phyloP scores from a whole-genome alignment of 768 basidiomycete genomes.

The Coprinellus aureogranulatus region DNA sequence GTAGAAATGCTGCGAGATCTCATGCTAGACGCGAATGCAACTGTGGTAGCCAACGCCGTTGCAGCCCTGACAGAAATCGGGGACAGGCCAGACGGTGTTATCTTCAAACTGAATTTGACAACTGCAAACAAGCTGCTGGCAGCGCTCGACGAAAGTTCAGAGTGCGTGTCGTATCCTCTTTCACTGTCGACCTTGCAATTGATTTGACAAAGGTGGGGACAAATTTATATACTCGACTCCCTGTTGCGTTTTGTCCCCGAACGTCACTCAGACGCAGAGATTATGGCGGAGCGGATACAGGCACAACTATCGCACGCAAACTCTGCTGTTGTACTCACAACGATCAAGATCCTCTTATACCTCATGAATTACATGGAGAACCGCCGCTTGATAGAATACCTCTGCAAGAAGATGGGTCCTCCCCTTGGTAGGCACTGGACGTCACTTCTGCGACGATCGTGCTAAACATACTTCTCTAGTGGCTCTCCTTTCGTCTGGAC shows the following conservation, averaged over 20 bases:
- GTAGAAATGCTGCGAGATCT: constrained; percentile 89
- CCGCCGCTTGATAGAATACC: constrained; percentile 76
- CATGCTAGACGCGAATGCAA: constrained; percentile 91
- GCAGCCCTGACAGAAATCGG: constrained; percentile 96
- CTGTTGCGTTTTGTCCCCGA: constrained; percentile 93
- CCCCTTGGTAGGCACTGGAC: constrained; percentile 66
- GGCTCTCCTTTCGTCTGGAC: constrained; percentile 91
- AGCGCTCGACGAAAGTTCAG: constrained; percentile 93
- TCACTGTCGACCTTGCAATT: constrained; percentile 3
- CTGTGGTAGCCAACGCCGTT: constrained; percentile 95
- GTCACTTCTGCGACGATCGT: background rate
- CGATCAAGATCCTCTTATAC: constrained; percentile 92
- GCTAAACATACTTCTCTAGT: constrained; percentile 46
- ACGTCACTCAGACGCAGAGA: constrained; percentile 80
- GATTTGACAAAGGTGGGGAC: constrained; percentile 77
- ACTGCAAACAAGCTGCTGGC: constrained; percentile 88
- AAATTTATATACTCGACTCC: constrained; percentile 96
- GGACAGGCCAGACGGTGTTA: constrained; percentile 91
- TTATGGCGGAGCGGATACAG: constrained; percentile 93
- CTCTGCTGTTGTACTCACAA: constrained; percentile 97
- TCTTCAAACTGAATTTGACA: constrained; percentile 83
- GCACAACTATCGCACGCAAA: constrained; percentile 97
- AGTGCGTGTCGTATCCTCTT: constrained; percentile 58
- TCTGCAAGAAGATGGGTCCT: constrained; percentile 98
- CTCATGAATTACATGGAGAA: constrained; percentile 99